phyloP scores from a whole-genome alignment of 352 stramenopile species.

The Phytopythium vexans region DNA sequence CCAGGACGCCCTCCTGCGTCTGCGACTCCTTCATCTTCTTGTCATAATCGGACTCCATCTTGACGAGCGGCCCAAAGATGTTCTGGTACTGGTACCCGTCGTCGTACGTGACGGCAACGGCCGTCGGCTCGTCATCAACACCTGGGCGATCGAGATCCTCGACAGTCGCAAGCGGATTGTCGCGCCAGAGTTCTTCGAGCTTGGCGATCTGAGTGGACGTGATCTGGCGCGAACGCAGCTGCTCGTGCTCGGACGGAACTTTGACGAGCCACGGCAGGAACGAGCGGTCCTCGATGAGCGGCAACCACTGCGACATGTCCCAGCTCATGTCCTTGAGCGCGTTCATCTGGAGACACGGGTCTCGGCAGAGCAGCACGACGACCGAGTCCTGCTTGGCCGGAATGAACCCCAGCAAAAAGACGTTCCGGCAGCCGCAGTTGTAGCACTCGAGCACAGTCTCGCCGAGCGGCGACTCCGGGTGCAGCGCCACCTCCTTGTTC shows the following conservation, averaged over 20 bases:
- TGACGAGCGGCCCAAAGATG: slow-evolving; percentile 98
- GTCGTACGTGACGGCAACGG: slow-evolving; percentile 93
- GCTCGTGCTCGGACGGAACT: slow-evolving; percentile 88
- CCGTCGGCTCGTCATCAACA: slow-evolving; percentile 85
- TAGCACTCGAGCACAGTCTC: slow-evolving; percentile 99
- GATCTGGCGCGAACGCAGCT: slow-evolving; percentile 93
- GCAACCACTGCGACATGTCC: slow-evolving; percentile 98
- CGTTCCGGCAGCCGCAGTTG: slow-evolving; percentile 98
- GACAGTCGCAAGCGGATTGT: slow-evolving; percentile 94
- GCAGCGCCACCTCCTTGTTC: slow-evolving; percentile 87
- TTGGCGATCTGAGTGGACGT: slow-evolving; percentile 90
- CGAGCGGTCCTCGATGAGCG: slow-evolving; percentile 96
- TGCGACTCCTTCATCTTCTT: slow-evolving; percentile 98
- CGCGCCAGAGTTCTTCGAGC: slow-evolving; percentile 94
- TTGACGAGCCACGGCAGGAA: slow-evolving; percentile 98
- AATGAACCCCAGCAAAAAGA: slow-evolving; percentile 99
- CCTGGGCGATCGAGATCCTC: slow-evolving; percentile 95
- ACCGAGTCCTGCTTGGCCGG: slow-evolving; percentile 95
- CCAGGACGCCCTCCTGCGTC: slow-evolving; percentile 91
- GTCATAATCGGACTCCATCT: slow-evolving; percentile 99
- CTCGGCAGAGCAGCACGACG: slow-evolving; percentile 97
- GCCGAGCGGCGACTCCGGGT: slow-evolving; percentile 95
- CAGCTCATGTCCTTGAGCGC: slow-evolving; percentile 99
- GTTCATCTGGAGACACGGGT: slow-evolving; percentile 95
- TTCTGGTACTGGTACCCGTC: slow-evolving; percentile 99